Base-by-base conservation (phyloP, 1,284 basidiomycete species). In the Rhodotorula sp. region DNA sequence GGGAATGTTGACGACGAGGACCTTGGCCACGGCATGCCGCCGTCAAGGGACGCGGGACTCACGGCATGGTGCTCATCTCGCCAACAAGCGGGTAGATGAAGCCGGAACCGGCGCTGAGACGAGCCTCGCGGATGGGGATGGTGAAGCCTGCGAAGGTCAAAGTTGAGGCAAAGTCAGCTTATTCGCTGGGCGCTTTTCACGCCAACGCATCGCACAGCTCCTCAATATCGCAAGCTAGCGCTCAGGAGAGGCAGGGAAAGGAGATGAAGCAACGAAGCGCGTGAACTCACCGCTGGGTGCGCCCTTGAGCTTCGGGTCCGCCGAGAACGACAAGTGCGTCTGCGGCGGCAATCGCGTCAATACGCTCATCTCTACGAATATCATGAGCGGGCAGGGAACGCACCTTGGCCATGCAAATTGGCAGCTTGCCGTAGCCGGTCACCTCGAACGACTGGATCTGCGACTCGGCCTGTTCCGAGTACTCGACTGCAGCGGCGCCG, bases 41-140 rank as follows among this genome's bases (percentile, higher is more conserved):
- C 39, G 11, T 44, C 39, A 13, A 46, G 20, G 29, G 10, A 29
- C 13, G 19, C 32, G 34, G 5, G 34, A n/a, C 22, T 55, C 64
- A 95, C 53, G 96, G 95, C 93, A 99, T 96, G 69, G 94, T 97
- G 81, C 92, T 90, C 91, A 95, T 94, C 81, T 93, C 91, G 24
- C 71, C 71, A n/a, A 70, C 53, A 22, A 67, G 48, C 49, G 94
- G 94, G 82, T 96, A 97, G 74, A 99, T 83, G 86, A 99, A 96
- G 46, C 92, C 91, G 62, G 95, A 94, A 57, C 95, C 96, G 9
- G 93, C 95, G 20, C 91, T 91, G 32, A 96, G 84, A 67, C 91
- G 86, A 62, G 97, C 91, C 70, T 89, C 88, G 54, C 92, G 88
- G 79, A 99, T 94, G 15, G 95, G 94, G 68, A 99, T 84, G 10